A percentile compares a stretch with the other conserved stretches of the same genome.
Conservation (phyloP, 169 alveolate species). For the Eimeria falciformis region DNA sequence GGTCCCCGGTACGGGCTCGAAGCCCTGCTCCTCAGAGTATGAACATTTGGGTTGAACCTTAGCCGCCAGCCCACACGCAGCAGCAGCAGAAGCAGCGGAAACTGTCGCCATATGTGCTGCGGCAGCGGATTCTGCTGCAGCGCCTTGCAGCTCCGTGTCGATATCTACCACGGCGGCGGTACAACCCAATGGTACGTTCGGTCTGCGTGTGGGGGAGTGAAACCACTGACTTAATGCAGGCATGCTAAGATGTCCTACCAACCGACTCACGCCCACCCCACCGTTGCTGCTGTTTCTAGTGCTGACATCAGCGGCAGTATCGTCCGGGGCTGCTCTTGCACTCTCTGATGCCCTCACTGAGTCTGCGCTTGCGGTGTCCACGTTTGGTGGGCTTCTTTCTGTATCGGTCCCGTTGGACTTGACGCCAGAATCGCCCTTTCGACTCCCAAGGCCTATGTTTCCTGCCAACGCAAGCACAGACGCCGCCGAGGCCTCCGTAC, state of each 20-base stretch:
- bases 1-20: neutral
- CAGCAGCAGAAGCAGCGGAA: neutral
- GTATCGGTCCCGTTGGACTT: neutral
- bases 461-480: conserved; percentile 37
- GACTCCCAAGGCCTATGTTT: conserved; percentile 2
- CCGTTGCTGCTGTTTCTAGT: neutral
- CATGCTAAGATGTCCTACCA: neutral
- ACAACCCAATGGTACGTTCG: conserved; percentile 22
- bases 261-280: neutral
- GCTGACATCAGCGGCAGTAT: neutral
- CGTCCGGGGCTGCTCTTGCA: neutral
- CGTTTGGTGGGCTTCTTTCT: neutral
- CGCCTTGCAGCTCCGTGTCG: conserved; percentile 44
- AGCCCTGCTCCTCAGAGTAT: neutral
- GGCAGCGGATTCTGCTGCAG: conserved; percentile 50
- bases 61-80: neutral
- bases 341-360: neutral
- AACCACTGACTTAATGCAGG: conserved; percentile 32
- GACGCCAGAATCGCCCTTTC: neutral
- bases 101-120: neutral
- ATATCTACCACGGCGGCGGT: conserved; percentile 15
- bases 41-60: neutral
- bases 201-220: neutral
- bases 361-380: neutral
- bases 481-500: conserved; percentile 16